Evolutionary conservation across 2,329 filamentous ascomycete species (phyloP).

Genomic region (Penicillium sp.): DNA sequence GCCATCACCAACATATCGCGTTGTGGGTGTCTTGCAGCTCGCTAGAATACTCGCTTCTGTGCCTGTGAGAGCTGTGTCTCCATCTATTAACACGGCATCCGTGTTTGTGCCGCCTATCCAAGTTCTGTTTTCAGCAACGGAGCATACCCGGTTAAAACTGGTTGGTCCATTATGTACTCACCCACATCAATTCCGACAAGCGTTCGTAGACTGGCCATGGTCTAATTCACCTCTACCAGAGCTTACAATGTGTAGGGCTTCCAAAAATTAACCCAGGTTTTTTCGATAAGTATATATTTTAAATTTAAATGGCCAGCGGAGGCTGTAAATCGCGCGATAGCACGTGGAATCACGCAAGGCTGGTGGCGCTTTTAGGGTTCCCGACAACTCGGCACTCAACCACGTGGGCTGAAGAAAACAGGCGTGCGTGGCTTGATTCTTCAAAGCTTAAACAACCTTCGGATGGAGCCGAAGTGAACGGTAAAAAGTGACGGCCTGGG

Average conservation of each 20-base stretch:
- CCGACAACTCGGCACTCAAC: too few species aligned
- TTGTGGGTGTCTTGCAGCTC: constrained; percentile 36
- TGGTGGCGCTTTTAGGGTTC: too few species aligned
- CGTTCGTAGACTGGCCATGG: background rate
- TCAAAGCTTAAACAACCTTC: background rate
- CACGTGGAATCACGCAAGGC: too few species aligned
- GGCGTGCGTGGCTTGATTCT: too few species aligned
- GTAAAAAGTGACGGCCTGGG: too few species aligned
- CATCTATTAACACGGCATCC: constrained; percentile 30
- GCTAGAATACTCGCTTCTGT: constrained; percentile 27
- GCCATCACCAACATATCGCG: constrained; percentile 39
- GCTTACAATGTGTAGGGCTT: too few species aligned
- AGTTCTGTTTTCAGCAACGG: background rate
- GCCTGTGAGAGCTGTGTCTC: constrained; percentile 16
- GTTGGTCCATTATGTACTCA: constrained; percentile 14
- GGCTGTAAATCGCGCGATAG: too few species aligned
- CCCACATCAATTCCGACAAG: constrained; percentile 21
- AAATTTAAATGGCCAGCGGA: too few species aligned
- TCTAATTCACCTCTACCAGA: background rate
- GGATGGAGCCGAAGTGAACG: background rate
- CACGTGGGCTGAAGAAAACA: too few species aligned
- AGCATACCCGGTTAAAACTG: too few species aligned
- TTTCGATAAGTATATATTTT: too few species aligned
- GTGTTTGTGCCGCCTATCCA: constrained; percentile 37
- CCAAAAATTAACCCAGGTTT: background rate